Conservation (phyloP, 805 yeast genomes). For the Starmerella powellii region DNA sequence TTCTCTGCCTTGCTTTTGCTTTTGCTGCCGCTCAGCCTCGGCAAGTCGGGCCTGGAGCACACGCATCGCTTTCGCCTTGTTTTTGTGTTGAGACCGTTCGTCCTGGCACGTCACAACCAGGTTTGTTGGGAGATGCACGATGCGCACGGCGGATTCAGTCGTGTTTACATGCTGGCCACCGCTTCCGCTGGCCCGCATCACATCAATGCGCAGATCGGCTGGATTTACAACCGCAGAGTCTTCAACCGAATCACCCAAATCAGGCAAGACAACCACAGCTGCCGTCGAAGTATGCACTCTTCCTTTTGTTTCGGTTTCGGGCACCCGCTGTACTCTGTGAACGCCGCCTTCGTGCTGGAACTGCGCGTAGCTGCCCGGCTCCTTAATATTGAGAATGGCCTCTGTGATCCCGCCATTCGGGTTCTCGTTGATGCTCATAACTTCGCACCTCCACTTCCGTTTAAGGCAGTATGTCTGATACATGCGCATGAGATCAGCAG, state of each 20-base stretch:
- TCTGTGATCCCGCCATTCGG: slow-evolving; percentile 54
- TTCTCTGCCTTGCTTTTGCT: slow-evolving; percentile 50
- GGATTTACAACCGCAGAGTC: slow-evolving; percentile 66
- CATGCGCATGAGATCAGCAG: slow-evolving; percentile 71
- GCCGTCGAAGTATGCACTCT: slow-evolving; percentile 93
- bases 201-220: slow-evolving; percentile 82
- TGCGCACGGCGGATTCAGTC: slow-evolving; percentile 90
- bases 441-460: slow-evolving; percentile 53
- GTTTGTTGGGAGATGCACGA: slow-evolving; percentile 87
- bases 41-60: slow-evolving; percentile 75
- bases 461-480: slow-evolving; percentile 57
- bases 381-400: slow-evolving; percentile 63
- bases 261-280: slow-evolving; percentile 85
- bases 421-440: slow-evolving; percentile 46
- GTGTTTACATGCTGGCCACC: slow-evolving; percentile 98
- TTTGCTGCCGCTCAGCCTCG: slow-evolving; percentile 57
- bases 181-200: slow-evolving; percentile 95
- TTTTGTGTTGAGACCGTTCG: slow-evolving; percentile 86
- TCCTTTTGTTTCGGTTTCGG: slow-evolving; percentile 87
- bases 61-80: slow-evolving; percentile 83
- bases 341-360: slow-evolving; percentile 86
- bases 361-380: slow-evolving; percentile 62
- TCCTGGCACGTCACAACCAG: slow-evolving; percentile 84
- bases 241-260: slow-evolving; percentile 36
- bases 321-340: slow-evolving; percentile 89